These are phyloP conservation scores for Chamaecyparis obtusa DNA, from an alignment of 75 land plant species.

Conservation along the genomic window DNA sequence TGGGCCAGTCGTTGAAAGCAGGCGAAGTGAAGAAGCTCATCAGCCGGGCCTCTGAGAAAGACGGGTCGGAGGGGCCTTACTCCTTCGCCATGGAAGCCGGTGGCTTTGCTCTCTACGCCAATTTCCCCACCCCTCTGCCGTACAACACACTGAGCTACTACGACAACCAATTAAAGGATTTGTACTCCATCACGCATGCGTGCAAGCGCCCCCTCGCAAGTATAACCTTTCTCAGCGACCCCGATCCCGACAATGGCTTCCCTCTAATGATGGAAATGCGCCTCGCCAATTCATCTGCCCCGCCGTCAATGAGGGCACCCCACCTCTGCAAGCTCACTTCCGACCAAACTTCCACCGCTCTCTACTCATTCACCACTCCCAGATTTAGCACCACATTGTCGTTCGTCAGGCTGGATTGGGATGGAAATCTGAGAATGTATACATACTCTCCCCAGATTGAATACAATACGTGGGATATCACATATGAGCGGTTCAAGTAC, in stretches of 20 bases:
- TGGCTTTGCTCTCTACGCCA: slow-evolving; percentile 29
- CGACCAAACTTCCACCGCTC: not conserved
- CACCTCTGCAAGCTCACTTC: not conserved
- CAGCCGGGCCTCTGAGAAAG: slow-evolving; percentile 23
- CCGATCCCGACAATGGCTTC: slow-evolving; percentile 9
- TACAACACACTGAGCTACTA: slow-evolving; percentile 15
- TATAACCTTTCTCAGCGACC: slow-evolving; percentile 15
- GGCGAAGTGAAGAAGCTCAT: slow-evolving; percentile 17
- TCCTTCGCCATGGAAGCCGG: slow-evolving; percentile 26
- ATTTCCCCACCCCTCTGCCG: not conserved
- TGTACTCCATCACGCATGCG: not conserved
- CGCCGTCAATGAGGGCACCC: not conserved
- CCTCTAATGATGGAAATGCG: slow-evolving; percentile 12
- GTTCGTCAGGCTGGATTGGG: slow-evolving; percentile 27
- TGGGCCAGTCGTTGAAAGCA: slow-evolving; percentile 35
- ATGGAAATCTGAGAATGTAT: slow-evolving; percentile 36
- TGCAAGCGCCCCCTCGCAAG: not conserved
- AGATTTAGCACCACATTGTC: slow-evolving; percentile 30
- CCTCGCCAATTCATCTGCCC: not conserved
- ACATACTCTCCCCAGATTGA: slow-evolving; percentile 33
- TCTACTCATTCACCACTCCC: slow-evolving; percentile 1
- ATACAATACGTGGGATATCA: slow-evolving; percentile 26
- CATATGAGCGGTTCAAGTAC: slow-evolving; percentile 25
- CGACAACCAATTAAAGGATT: not conserved
- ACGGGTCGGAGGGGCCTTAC: slow-evolving; percentile 25